Evolutionary conservation across 2,329 filamentous ascomycete species (phyloP).

Genomic region (Lasiodiplodia sp.): DNA sequence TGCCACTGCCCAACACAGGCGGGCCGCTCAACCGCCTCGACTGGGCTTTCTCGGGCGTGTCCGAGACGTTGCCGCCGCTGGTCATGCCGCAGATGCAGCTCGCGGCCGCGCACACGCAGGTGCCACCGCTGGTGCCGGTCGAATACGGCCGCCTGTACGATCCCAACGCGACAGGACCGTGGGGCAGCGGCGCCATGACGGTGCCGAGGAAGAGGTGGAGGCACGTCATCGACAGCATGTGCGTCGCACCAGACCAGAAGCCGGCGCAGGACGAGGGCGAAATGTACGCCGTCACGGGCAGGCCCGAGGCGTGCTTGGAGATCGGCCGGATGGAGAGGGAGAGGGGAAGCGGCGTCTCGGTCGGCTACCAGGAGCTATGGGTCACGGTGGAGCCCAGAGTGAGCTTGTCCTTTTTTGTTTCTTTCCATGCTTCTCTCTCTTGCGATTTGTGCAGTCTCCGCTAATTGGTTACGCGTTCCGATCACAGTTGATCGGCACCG

Average conservation of each 20-base stretch:
- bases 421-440: neutral
- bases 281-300: constrained; percentile 54
- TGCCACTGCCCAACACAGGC: constrained; percentile 37
- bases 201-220: constrained; percentile 55
- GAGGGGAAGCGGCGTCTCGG: constrained; percentile 58
- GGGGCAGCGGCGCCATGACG: neutral
- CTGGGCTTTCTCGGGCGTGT: constrained; percentile 70
- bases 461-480: neutral
- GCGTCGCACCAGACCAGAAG: constrained; percentile 34
- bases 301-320: constrained; percentile 56
- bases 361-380: constrained; percentile 74
- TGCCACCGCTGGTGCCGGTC: constrained; percentile 31
- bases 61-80: constrained; percentile 35
- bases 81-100: constrained; percentile 29
- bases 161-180: neutral
- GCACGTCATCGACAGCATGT: constrained; percentile 68
- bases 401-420: neutral
- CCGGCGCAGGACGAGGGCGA: constrained; percentile 62
- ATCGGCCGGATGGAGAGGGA: constrained; percentile 65
- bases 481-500: constrained; percentile 4
- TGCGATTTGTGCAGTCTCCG: neutral
- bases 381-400: constrained; percentile 53
- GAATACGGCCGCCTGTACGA: constrained; percentile 11
- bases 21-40: constrained; percentile 56
- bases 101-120: constrained; percentile 23